phyloP scores from a whole-genome alignment of 2,329 filamentous ascomycete genomes.

The Fusarium austroafricanum region DNA sequence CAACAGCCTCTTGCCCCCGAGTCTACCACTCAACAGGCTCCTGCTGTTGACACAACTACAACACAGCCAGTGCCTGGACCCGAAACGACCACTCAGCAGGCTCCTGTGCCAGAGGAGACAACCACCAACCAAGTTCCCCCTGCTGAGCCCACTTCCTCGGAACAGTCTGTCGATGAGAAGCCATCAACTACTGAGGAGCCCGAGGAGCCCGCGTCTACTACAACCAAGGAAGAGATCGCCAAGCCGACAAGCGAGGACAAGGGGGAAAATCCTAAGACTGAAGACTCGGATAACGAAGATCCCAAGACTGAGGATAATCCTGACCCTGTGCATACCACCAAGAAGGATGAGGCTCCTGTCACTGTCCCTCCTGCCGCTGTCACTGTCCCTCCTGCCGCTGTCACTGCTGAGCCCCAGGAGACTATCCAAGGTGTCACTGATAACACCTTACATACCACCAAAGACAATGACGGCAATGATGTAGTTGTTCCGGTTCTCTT shows the following conservation, averaged over 20 bases:
- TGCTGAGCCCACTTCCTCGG: background rate
- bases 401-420: constrained; percentile 2
- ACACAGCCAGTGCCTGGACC: background rate
- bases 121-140: background rate
- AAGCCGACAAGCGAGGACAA: background rate
- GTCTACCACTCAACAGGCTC: background rate
- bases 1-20: background rate
- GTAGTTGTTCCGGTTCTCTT: constrained; percentile 3
- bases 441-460: constrained; percentile 1
- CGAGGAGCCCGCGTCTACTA: background rate
- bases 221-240: background rate
- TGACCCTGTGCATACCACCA: background rate
- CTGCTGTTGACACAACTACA: background rate
- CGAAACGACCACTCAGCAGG: background rate
- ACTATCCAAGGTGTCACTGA: constrained; percentile 1
- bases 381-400: background rate
- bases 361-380: background rate
- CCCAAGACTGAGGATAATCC: background rate
- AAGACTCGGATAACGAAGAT: background rate
- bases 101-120: background rate
- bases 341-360: background rate
- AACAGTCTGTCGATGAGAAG: background rate
- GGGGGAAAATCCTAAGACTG: background rate
- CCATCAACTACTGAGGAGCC: background rate
- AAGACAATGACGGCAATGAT: background rate